These are phyloP conservation scores for Mixia osmundae DNA, from an alignment of 1,284 basidiomycete genomes.

Conservation along the genomic window DNA sequence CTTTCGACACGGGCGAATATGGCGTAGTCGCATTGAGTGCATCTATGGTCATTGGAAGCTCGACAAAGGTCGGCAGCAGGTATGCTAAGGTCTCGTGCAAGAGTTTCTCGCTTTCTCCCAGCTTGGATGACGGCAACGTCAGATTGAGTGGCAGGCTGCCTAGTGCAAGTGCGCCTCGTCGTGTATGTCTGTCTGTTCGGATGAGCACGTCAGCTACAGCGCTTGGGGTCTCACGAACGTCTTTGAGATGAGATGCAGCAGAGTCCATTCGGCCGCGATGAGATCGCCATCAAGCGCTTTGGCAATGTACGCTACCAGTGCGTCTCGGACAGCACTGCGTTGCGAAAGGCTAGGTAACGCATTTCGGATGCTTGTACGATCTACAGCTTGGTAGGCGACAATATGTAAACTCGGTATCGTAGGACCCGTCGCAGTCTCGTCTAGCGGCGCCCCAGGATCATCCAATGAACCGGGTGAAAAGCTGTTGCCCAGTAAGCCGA, in stretches of 20 bases:
- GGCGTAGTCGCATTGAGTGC: constrained; percentile 30
- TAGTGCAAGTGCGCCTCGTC: constrained; percentile 40
- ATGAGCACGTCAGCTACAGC: neutral
- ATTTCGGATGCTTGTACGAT: no score
- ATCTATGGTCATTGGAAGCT: constrained; percentile 22
- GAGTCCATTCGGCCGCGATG: constrained; percentile 49
- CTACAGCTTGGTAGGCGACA: constrained; percentile 5
- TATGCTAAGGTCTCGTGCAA: constrained; percentile 28
- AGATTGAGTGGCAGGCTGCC: constrained; percentile 36
- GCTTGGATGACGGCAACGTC: constrained; percentile 33
- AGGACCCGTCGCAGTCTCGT: neutral
- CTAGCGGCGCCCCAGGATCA: neutral
- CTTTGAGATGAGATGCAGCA: constrained; percentile 38
- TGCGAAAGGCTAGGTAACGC: no score
- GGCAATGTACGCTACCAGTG: constrained; percentile 45
- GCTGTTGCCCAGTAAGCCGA: neutral
- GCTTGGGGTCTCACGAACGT: constrained; percentile 30
- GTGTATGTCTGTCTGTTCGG: constrained; percentile 33
- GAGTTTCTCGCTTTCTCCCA: constrained; percentile 34
- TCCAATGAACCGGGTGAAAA: no score
- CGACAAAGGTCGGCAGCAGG: constrained; percentile 33
- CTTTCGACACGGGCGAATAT: constrained; percentile 31
- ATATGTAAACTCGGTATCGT: constrained; percentile 12
- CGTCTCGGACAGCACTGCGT: constrained; percentile 22
- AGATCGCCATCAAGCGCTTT: constrained; percentile 39